phyloP scores from a whole-genome alignment of 2,329 filamentous ascomycete genomes.

The Aspergillus quadrilineatus region DNA sequence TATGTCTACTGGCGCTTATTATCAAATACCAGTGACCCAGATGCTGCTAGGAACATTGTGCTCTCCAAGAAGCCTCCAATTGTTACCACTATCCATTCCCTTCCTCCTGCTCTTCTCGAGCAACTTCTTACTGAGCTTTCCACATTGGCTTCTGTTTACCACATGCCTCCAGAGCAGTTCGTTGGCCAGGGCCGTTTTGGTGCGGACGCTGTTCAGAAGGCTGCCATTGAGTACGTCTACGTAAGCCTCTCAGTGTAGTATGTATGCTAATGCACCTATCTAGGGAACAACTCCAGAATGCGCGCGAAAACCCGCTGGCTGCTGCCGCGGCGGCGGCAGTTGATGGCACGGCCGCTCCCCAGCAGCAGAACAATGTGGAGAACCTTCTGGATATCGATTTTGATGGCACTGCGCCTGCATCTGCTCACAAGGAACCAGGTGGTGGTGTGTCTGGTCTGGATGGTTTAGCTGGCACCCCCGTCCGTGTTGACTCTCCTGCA shows the following conservation, averaged over 20 bases:
- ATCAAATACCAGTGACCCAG: slow-evolving; percentile 74
- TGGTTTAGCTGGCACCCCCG: slow-evolving; percentile 57
- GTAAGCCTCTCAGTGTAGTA: not conserved
- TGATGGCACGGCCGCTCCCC: slow-evolving; percentile 53
- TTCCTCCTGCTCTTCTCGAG: slow-evolving; percentile 80
- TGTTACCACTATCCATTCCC: slow-evolving; percentile 85
- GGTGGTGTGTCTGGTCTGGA: slow-evolving; percentile 64
- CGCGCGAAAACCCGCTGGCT: slow-evolving; percentile 89
- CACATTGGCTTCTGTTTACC: slow-evolving; percentile 93
- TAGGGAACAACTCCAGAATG: slow-evolving; percentile 84
- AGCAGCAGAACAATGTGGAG: slow-evolving; percentile 75
- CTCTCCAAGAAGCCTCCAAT: slow-evolving; percentile 94
- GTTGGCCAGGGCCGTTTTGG: slow-evolving; percentile 92
- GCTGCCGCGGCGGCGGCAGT: slow-evolving; percentile 70
- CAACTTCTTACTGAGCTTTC: slow-evolving; percentile 89
- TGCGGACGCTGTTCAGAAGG: slow-evolving; percentile 89
- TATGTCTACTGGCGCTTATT: slow-evolving; percentile 98
- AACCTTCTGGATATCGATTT: slow-evolving; percentile 96
- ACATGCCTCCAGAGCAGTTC: slow-evolving; percentile 98
- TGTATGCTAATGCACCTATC: slow-evolving; percentile 20
- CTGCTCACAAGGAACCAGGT: slow-evolving; percentile 65
- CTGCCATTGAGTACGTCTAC: slow-evolving; percentile 73
- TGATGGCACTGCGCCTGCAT: slow-evolving; percentile 89
- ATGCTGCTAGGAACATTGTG: slow-evolving; percentile 88
- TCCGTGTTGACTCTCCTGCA: slow-evolving; percentile 49